These are phyloP conservation scores for Eucalyptus regnans DNA, from an alignment of 345 rosid species.

Conservation along the genomic window DNA sequence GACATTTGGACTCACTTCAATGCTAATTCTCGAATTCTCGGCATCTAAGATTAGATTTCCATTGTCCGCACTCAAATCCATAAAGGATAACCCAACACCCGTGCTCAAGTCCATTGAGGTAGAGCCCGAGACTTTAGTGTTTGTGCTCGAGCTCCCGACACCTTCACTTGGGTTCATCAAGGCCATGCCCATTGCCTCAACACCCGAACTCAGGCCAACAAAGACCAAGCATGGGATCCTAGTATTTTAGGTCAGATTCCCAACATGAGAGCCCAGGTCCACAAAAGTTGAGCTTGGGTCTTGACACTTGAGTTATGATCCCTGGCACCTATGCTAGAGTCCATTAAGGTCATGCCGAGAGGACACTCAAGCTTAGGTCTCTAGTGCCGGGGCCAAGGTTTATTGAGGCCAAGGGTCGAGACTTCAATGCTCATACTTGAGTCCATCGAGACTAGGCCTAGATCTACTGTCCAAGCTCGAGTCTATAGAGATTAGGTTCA, in stretches of 20 bases:
- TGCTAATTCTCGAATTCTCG: too few relatives aligned
- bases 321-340: accelerated
- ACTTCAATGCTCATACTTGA: accelerated
- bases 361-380: accelerated
- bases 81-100: too few relatives aligned
- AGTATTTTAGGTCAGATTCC: neutral
- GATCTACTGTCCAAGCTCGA: accelerated
- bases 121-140: accelerated
- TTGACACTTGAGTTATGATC: accelerated
- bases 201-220: neutral
- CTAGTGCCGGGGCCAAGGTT: accelerated
- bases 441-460: neutral
- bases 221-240: neutral
- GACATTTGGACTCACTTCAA: too few relatives aligned
- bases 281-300: neutral
- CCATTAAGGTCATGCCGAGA: neutral
- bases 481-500: neutral
- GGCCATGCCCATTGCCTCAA: accelerated
- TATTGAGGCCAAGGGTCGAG: accelerated
- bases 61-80: too few relatives aligned
- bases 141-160: accelerated
- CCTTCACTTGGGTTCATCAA: neutral
- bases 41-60: accelerated
- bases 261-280: accelerated
- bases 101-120: accelerated